Conservation (phyloP, 23 red algal species). For the Pyropia haitanensis region DNA sequence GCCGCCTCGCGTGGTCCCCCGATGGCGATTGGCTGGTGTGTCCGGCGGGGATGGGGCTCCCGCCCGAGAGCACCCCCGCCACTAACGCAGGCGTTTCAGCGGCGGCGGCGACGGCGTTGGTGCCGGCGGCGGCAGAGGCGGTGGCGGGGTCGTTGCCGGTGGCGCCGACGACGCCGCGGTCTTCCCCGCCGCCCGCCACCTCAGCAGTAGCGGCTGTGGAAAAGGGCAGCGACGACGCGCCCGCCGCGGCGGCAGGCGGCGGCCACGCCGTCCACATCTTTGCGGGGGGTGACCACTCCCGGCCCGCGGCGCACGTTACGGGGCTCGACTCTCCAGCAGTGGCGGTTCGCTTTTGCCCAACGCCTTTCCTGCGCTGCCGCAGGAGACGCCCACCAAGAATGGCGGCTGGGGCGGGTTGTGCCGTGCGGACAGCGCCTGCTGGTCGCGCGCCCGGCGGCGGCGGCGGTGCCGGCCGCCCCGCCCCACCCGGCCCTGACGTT, state of each 20-base stretch:
- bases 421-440: neutral
- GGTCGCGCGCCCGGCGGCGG: too few relatives aligned
- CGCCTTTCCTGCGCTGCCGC: slow-evolving; percentile 17
- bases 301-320: slow-evolving; percentile 47
- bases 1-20: slow-evolving; percentile 74
- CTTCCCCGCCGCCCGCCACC: too few relatives aligned
- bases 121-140: too few relatives aligned
- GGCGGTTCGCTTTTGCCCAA: slow-evolving; percentile 55
- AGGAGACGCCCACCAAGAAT: neutral
- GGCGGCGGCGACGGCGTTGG: neutral
- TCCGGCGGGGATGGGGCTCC: slow-evolving; percentile 55
- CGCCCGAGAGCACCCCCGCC: slow-evolving; percentile 2
- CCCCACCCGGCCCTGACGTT: neutral
- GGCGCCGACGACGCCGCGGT: too few relatives aligned
- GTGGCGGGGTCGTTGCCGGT: too few relatives aligned
- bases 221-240: too few relatives aligned
- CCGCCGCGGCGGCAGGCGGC: too few relatives aligned
- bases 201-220: too few relatives aligned
- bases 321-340: slow-evolving; percentile 36
- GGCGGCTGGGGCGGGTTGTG: neutral
- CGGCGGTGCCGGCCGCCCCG: neutral
- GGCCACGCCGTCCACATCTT: slow-evolving; percentile 65
- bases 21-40: slow-evolving; percentile 75
- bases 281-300: slow-evolving; percentile 50
- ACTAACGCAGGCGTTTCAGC: neutral